phyloP scores from a whole-genome alignment of 352 stramenopile genomes.

The Phytopythium ostracodes region DNA sequence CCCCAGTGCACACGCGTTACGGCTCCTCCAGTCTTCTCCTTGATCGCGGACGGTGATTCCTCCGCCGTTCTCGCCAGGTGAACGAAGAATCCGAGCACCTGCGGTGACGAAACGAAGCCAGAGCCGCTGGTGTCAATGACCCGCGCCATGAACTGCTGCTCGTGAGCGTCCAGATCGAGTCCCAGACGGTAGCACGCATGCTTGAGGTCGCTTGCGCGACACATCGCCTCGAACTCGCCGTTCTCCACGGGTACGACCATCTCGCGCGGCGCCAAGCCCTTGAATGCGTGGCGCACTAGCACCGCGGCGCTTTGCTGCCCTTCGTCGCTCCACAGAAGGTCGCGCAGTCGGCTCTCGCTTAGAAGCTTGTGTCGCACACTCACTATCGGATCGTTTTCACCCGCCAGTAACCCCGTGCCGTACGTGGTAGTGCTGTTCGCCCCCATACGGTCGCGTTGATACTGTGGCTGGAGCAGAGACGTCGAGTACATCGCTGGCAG shows the following conservation, averaged over 20 bases:
- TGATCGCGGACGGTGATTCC: background rate
- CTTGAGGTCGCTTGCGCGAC: conserved; percentile 57
- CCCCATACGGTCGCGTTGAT: conserved; percentile 1
- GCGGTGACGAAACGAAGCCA: conserved; percentile 59
- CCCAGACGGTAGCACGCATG: conserved; percentile 69
- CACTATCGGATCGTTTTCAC: background rate
- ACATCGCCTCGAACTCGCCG: conserved; percentile 65
- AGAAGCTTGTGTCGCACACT: conserved; percentile 55
- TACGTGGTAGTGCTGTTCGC: background rate
- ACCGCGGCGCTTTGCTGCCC: conserved; percentile 59
- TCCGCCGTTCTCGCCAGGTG: conserved; percentile 24
- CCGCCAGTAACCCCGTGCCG: background rate
- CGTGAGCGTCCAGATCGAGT: conserved; percentile 57
- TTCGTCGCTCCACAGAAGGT: conserved; percentile 46
- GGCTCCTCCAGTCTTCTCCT: background rate
- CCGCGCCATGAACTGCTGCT: conserved; percentile 50
- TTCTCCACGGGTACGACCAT: conserved; percentile 68
- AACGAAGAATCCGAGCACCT: conserved; percentile 56
- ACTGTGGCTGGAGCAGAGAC: conserved; percentile 11
- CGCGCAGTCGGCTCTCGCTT: conserved; percentile 47
- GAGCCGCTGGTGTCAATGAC: conserved; percentile 42
- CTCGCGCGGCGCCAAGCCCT: conserved; percentile 53
- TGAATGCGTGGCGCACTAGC: conserved; percentile 70
- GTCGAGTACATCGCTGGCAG: conserved; percentile 24
- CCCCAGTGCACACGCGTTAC: background rate